A percentile compares a stretch with the other conserved stretches of the same genome.
Conservation (phyloP, 2,329 filamentous ascomycete species). For the Venturia aucupariae region DNA sequence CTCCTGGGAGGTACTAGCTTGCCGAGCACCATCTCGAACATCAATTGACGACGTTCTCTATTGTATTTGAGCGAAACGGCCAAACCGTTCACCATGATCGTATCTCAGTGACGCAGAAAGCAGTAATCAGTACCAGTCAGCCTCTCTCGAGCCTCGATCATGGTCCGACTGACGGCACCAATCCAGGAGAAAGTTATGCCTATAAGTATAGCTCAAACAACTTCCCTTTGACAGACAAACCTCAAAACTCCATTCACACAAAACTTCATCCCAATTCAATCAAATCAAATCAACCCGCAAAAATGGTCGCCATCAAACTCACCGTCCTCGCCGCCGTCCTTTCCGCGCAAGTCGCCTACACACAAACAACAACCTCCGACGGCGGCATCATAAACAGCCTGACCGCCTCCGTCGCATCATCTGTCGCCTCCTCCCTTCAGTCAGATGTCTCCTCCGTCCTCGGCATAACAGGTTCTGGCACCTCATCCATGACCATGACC, state of each 20-base stretch:
- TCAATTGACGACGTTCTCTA: background rate
- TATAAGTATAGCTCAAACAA: background rate
- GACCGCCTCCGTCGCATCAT: background rate
- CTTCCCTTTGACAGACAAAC: background rate
- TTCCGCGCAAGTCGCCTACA: background rate
- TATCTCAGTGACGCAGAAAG: background rate
- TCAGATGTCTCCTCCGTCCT: background rate
- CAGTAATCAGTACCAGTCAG: background rate
- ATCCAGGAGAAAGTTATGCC: background rate
- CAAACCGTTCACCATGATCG: background rate
- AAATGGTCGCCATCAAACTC: background rate
- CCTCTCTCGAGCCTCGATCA: background rate
- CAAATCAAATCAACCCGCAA: background rate
- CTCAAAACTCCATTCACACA: background rate
- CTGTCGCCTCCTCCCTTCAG: background rate
- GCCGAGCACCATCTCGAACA: background rate
- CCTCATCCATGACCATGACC: background rate
- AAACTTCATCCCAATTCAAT: background rate
- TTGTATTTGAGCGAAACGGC: background rate
- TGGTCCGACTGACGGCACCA: background rate
- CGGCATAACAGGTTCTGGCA: background rate
- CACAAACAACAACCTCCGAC: background rate
- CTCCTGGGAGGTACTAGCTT: background rate
- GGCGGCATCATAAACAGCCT: background rate
- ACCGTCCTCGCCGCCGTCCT: background rate